These are phyloP conservation scores for Beta lomatogona DNA, from an alignment of 179 eudicot species.

Conservation along the genomic window DNA sequence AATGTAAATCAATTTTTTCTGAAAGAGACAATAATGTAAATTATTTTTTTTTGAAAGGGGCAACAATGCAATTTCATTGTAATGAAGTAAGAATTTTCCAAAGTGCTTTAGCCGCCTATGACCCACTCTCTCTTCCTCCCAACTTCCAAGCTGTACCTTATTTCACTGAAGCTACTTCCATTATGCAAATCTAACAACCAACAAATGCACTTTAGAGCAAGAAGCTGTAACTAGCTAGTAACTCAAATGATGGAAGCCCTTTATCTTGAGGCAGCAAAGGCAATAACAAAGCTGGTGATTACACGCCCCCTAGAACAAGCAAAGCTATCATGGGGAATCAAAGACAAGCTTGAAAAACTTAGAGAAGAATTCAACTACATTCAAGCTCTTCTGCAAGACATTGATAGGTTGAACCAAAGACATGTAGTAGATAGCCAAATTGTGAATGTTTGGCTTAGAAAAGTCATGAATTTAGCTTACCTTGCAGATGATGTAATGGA, in stretches of 20 bases:
- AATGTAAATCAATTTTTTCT: too few species aligned
- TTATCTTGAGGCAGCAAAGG: conserved; percentile 27
- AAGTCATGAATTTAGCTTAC: conserved; percentile 27
- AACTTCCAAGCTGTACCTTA: not conserved
- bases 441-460: conserved; percentile 22
- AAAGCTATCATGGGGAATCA: conserved; percentile 24
- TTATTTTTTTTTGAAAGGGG: too few species aligned
- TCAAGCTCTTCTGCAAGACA: conserved; percentile 22
- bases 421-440: not conserved
- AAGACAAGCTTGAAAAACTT: conserved; percentile 16
- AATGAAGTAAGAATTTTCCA: too few species aligned
- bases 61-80: too few species aligned
- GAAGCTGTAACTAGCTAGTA: too few species aligned
- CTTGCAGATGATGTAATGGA: conserved; percentile 31
- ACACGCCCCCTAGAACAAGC: conserved; percentile 14
- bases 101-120: not conserved
- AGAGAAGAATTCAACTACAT: conserved; percentile 14
- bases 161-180: not conserved
- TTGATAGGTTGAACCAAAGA: not conserved
- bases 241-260: not conserved
- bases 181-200: not conserved
- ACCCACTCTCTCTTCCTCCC: not conserved
- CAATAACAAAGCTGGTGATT: conserved; percentile 21
- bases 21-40: too few species aligned
- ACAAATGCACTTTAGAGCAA: too few species aligned